Conservation (phyloP, 1,139 yeast species). For the Blastobotrys serpentis region DNA sequence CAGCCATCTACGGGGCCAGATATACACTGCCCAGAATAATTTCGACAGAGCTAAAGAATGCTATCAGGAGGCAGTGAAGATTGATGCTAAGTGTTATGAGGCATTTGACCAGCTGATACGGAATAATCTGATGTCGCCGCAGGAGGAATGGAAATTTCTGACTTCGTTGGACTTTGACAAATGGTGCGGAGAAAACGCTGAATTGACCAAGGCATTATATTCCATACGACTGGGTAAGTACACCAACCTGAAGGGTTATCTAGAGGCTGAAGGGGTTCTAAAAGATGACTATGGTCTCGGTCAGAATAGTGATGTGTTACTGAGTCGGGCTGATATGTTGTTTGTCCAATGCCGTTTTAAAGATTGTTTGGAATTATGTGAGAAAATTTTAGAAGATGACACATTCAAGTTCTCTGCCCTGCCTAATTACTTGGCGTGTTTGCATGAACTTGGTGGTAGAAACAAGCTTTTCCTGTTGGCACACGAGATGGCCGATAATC, state of each 20-base stretch:
- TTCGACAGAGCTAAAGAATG: constrained; percentile 86
- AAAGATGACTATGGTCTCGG: constrained; percentile 69
- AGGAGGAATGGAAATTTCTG: constrained; percentile 80
- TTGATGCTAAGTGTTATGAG: constrained; percentile 90
- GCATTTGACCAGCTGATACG: constrained; percentile 80
- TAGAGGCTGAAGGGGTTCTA: constrained; percentile 65
- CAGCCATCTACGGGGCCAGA: constrained; percentile 80
- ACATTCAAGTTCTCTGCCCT: constrained; percentile 64
- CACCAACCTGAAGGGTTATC: constrained; percentile 55
- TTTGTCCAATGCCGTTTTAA: constrained; percentile 79
- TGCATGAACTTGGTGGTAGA: constrained; percentile 80
- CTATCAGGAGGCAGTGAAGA: constrained; percentile 79
- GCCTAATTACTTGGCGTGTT: constrained; percentile 79
- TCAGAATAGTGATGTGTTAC: constrained; percentile 65
- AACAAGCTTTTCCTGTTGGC: constrained; percentile 79
- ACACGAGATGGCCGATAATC: constrained; percentile 82
- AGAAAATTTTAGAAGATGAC: constrained; percentile 57
- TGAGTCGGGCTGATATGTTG: constrained; percentile 67
- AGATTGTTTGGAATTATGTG: constrained; percentile 74
- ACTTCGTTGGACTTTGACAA: constrained; percentile 66
- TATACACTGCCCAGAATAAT: constrained; percentile 80
- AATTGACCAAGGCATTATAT: constrained; percentile 72
- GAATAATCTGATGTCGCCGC: constrained; percentile 75
- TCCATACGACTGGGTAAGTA: constrained; percentile 75
- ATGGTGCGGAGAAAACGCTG: constrained; percentile 71